Percentiles rank a stretch among this genome's conserved stretches.
These are phyloP conservation scores for Agrostemma githago DNA, from an alignment of 148 eudicot genomes.

Conservation along the genomic window DNA sequence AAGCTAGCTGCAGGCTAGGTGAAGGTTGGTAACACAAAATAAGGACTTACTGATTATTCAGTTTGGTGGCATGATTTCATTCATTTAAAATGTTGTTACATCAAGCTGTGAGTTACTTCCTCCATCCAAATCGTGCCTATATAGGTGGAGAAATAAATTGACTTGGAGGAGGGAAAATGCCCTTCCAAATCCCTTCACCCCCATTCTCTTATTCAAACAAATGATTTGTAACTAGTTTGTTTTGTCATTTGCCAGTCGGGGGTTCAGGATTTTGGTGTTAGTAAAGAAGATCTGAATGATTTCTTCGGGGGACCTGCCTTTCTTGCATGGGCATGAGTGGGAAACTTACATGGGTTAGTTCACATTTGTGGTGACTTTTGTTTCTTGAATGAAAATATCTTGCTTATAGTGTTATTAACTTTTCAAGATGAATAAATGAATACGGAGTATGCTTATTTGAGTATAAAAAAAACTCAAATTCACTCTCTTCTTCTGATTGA, in stretches of 20 bases:
- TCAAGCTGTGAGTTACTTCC: constrained; percentile 73
- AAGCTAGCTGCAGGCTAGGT: too few species aligned
- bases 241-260: constrained; percentile 11
- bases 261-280: constrained; percentile 65
- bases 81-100: constrained; percentile 79
- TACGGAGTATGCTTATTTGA: neutral
- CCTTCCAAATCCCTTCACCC: too few species aligned
- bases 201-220: too few species aligned
- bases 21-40: too few species aligned
- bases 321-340: constrained; percentile 99
- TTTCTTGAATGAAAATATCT: neutral
- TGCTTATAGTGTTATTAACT: neutral
- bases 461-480: neutral
- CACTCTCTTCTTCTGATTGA: neutral
- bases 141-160: too few species aligned
- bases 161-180: too few species aligned
- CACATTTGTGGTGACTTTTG: constrained; percentile 6
- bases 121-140: neutral
- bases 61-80: too few species aligned
- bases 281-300: constrained; percentile 58
- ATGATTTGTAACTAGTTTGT: neutral
- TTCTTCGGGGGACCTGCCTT: constrained; percentile 99
- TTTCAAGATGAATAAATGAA: neutral
- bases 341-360: constrained; percentile 85
- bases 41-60: too few species aligned